Evolutionary conservation across 805 yeast genomes (phyloP).

Genomic region (Teunomyces funiuensis): DNA sequence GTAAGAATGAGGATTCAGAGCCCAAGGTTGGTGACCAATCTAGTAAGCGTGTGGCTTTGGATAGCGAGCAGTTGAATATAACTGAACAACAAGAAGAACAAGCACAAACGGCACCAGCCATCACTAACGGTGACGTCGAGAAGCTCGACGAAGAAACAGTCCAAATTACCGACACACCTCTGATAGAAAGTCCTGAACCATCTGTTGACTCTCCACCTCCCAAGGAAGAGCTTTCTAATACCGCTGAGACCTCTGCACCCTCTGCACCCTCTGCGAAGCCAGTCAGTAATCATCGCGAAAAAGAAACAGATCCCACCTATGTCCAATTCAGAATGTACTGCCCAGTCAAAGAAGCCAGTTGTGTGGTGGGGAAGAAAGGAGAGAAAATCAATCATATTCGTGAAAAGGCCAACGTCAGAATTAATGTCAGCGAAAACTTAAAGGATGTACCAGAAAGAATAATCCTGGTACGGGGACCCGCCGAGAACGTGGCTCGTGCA

Average conservation of each 20-base stretch:
- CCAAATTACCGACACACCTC: neutral
- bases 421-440: constrained; percentile 71
- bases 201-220: neutral
- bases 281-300: constrained; percentile 40
- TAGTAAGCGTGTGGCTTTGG: constrained; percentile 69
- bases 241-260: neutral
- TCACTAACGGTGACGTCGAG: constrained; percentile 11
- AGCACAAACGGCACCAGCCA: constrained; percentile 42
- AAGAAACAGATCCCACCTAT: constrained; percentile 55
- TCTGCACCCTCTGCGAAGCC: constrained; percentile 26
- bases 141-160: neutral
- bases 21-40: constrained; percentile 46
- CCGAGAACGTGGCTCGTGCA: constrained; percentile 79
- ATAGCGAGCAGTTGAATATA: constrained; percentile 53
- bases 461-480: constrained; percentile 67
- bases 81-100: constrained; percentile 43
- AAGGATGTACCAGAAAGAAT: constrained; percentile 74
- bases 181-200: neutral
- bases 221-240: neutral
- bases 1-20: constrained; percentile 65
- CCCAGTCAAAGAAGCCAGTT: constrained; percentile 71
- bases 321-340: constrained; percentile 74
- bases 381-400: constrained; percentile 66
- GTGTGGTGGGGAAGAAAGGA: constrained; percentile 80
- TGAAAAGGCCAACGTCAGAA: constrained; percentile 59